Evolutionary conservation across 495 filamentous ascomycete species (phyloP).

Genomic region (Xylaria curta): DNA sequence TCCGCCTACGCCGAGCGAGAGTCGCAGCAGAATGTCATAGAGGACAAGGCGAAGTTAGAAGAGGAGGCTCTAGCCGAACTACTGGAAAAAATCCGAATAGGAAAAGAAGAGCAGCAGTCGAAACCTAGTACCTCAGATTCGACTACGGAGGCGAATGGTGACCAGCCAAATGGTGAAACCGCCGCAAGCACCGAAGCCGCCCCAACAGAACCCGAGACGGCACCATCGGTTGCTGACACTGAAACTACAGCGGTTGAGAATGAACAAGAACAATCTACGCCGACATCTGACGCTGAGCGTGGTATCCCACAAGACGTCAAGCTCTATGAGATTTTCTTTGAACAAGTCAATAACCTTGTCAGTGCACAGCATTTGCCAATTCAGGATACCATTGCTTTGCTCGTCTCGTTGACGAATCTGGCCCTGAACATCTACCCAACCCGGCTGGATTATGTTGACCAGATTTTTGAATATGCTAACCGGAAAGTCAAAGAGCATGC

Average conservation of each 20-base stretch:
- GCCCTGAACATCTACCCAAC: constrained; percentile 95
- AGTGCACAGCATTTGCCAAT: constrained; percentile 89
- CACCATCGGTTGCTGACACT: constrained; percentile 50
- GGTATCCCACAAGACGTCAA: constrained; percentile 83
- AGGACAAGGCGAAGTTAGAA: constrained; percentile 76
- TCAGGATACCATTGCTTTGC: constrained; percentile 89
- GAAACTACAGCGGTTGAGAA: constrained; percentile 49
- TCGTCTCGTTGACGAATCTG: constrained; percentile 90
- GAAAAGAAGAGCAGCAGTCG: constrained; percentile 59
- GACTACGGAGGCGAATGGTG: constrained; percentile 40
- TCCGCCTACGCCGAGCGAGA: constrained; percentile 92
- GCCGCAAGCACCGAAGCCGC: constrained; percentile 44
- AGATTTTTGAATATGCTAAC: constrained; percentile 87
- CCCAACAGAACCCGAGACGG: constrained; percentile 41
- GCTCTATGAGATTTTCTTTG: constrained; percentile 97
- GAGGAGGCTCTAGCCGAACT: constrained; percentile 80
- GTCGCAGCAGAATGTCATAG: constrained; percentile 71
- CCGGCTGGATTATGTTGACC: constrained; percentile 91
- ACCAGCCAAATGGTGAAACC: constrained; percentile 38
- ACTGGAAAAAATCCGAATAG: constrained; percentile 76
- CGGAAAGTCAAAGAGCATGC: constrained; percentile 87
- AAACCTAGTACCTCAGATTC: constrained; percentile 31
- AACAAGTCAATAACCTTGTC: constrained; percentile 92
- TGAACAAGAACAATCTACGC: constrained; percentile 41
- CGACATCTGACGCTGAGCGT: constrained; percentile 61